Evolutionary conservation across 345 rosid genomes (phyloP).

Genomic region (Streptanthus diversifolius): DNA sequence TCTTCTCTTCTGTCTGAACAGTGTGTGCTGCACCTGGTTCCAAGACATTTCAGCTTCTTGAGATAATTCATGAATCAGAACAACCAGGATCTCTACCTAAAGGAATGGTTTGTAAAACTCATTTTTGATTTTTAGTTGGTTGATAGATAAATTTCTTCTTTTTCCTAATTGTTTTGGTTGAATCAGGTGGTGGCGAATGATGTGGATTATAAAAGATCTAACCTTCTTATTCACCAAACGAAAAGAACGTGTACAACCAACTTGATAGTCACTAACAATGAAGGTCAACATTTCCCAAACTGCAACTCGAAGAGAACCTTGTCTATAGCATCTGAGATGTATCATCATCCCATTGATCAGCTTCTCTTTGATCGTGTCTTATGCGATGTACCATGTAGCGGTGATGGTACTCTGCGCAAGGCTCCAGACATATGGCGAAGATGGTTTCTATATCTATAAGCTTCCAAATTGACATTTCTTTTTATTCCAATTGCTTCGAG

Average conservation of each 20-base stretch:
- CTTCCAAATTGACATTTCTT: not conserved
- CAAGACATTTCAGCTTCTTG: conserved; percentile 93
- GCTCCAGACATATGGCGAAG: conserved; percentile 98
- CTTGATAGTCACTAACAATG: conserved; percentile 89
- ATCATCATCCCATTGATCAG: conserved; percentile 41
- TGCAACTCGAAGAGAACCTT: conserved; percentile 50
- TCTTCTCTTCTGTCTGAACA: conserved; percentile 29
- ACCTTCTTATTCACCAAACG: conserved; percentile 97
- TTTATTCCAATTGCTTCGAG: not conserved
- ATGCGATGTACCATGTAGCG: conserved; percentile 98
- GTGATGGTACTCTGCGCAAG: conserved; percentile 95
- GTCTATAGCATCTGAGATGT: conserved; percentile 29
- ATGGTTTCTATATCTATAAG: conserved; percentile 47
- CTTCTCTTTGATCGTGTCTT: conserved; percentile 87
- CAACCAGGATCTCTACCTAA: conserved; percentile 63
- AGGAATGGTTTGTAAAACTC: conserved; percentile 64
- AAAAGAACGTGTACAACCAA: conserved; percentile 97
- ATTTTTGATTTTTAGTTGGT: not conserved
- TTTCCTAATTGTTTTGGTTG: conserved; percentile 8
- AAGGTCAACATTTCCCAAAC: conserved; percentile 92
- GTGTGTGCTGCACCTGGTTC: conserved; percentile 99
- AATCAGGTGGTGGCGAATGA: conserved; percentile 87
- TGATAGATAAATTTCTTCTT: not conserved
- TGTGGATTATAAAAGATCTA: conserved; percentile 93
- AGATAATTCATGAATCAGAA: conserved; percentile 66